Percentiles rank a stretch among this genome's conserved stretches.
Conservation (phyloP, 352 stramenopile genomes). For the Globisporangium abappressorium region DNA sequence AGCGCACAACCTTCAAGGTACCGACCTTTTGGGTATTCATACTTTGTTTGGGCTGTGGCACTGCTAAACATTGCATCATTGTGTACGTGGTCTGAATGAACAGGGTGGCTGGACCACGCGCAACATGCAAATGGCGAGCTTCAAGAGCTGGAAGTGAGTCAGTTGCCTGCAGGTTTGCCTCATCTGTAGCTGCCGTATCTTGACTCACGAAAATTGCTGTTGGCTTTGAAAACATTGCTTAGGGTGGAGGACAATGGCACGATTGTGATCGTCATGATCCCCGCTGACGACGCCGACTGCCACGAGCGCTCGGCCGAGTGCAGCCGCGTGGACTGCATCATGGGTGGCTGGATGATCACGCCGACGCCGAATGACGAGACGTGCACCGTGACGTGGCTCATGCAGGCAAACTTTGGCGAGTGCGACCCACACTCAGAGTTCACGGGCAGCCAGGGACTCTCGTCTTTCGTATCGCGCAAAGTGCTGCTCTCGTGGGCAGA, state of each 20-base stretch:
- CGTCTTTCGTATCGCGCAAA: slow-evolving; percentile 31
- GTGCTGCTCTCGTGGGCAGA: slow-evolving; percentile 48
- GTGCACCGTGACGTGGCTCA: slow-evolving; percentile 74
- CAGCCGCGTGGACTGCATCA: slow-evolving; percentile 55
- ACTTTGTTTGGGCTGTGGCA: neutral
- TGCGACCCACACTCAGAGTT: slow-evolving; percentile 56
- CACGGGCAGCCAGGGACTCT: slow-evolving; percentile 36
- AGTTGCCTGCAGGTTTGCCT: neutral
- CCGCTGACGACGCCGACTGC: slow-evolving; percentile 42
- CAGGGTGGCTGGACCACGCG: slow-evolving; percentile 29
- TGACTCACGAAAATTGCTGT: neutral
- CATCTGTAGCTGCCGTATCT: neutral
- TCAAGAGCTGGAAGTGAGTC: slow-evolving; percentile 72
- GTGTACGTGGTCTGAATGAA: neutral
- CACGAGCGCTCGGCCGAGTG: slow-evolving; percentile 9
- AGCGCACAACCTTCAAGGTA: slow-evolving; percentile 57
- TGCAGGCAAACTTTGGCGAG: slow-evolving; percentile 72
- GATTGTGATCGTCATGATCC: slow-evolving; percentile 68
- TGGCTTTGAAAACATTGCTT: neutral
- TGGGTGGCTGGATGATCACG: slow-evolving; percentile 65
- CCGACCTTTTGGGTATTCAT: neutral
- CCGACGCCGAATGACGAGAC: slow-evolving; percentile 57
- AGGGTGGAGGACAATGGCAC: slow-evolving; percentile 66
- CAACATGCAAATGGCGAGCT: slow-evolving; percentile 50
- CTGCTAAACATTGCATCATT: neutral